Conservation (phyloP, 1,284 basidiomycete genomes). For the Moesziomyces sp. region DNA sequence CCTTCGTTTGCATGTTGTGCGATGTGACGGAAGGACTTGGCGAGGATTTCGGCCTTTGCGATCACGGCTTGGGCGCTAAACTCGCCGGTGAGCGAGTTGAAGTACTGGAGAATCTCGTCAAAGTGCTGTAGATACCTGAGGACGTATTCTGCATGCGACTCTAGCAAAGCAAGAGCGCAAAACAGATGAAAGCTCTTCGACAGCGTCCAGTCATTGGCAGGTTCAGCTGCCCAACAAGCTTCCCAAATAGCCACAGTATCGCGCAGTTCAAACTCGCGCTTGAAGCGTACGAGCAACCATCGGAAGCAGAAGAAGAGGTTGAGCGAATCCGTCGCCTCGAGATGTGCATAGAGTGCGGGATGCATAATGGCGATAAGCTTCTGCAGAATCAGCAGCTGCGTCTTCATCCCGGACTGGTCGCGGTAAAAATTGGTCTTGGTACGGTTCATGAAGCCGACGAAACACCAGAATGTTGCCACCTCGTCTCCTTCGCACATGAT, state of each 20-base stretch:
- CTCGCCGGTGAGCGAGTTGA: constrained; percentile 48
- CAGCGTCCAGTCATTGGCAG: constrained; percentile 7
- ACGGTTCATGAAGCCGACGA: constrained; percentile 91
- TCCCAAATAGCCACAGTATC: constrained; percentile 93
- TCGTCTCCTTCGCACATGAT: constrained; percentile 90
- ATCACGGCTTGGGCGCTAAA: constrained; percentile 37
- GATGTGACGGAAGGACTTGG: constrained; percentile 28
- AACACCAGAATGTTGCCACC: constrained; percentile 92
- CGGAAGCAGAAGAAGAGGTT: constrained; percentile 99
- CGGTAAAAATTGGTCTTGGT: constrained; percentile 95
- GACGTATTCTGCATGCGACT: constrained; percentile 92
- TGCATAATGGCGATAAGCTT: constrained; percentile 92
- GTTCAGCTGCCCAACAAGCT: constrained; percentile 55
- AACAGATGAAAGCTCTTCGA: constrained; percentile 84
- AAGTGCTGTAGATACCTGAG: constrained; percentile 88
- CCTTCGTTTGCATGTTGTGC: not conserved
- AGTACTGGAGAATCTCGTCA: constrained; percentile 67
- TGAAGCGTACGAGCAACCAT: constrained; percentile 70
- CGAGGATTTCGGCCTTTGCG: constrained; percentile 46
- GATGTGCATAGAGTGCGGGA: constrained; percentile 73
- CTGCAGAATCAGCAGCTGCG: constrained; percentile 87
- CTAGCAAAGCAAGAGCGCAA: constrained; percentile 89
- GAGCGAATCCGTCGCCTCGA: constrained; percentile 87
- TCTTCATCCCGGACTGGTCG: constrained; percentile 98
- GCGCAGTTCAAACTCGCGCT: constrained; percentile 88